Evolutionary conservation across 2,329 filamentous ascomycete genomes (phyloP).

Genomic region (Ophiostoma sp.): DNA sequence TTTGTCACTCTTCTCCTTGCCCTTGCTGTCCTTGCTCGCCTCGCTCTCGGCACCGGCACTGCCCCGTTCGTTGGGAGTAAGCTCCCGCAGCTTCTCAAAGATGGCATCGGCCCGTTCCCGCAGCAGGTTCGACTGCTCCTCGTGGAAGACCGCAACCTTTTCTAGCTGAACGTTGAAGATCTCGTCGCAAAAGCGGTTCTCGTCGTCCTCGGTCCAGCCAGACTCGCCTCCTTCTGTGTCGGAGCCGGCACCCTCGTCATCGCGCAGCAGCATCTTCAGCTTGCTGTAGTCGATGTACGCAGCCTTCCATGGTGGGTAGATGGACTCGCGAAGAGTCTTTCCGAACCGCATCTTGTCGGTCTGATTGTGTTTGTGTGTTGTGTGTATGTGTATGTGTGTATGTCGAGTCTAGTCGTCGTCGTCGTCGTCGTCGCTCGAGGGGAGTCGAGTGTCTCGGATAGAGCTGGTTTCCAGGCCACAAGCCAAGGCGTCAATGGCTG

Average conservation of each 20-base stretch:
- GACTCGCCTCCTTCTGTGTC: constrained; percentile 41
- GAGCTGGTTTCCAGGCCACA: background rate
- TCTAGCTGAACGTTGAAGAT: constrained; percentile 91
- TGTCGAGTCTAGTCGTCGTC: background rate
- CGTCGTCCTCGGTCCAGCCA: constrained; percentile 85
- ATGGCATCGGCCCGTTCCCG: constrained; percentile 50
- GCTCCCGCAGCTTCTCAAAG: constrained; percentile 70
- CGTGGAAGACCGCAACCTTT: constrained; percentile 88
- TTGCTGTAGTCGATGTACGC: constrained; percentile 95
- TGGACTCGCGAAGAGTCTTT: constrained; percentile 71
- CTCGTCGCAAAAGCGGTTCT: constrained; percentile 90
- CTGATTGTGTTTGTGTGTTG: background rate
- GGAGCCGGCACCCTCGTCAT: constrained; percentile 60
- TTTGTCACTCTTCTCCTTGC: constrained; percentile 30
- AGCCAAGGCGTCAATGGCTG: constrained; percentile 1
- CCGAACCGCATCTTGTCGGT: constrained; percentile 74
- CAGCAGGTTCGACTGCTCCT: constrained; percentile 61
- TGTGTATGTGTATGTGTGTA: background rate
- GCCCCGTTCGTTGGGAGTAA: constrained; percentile 61
- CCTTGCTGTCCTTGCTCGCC: constrained; percentile 23
- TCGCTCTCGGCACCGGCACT: constrained; percentile 37
- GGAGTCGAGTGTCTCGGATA: background rate
- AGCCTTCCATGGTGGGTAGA: constrained; percentile 84
- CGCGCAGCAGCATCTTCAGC: constrained; percentile 82
- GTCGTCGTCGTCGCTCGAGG: background rate